These are phyloP conservation scores for Camellia granthamiana DNA, from an alignment of 148 eudicot genomes.

Conservation along the genomic window DNA sequence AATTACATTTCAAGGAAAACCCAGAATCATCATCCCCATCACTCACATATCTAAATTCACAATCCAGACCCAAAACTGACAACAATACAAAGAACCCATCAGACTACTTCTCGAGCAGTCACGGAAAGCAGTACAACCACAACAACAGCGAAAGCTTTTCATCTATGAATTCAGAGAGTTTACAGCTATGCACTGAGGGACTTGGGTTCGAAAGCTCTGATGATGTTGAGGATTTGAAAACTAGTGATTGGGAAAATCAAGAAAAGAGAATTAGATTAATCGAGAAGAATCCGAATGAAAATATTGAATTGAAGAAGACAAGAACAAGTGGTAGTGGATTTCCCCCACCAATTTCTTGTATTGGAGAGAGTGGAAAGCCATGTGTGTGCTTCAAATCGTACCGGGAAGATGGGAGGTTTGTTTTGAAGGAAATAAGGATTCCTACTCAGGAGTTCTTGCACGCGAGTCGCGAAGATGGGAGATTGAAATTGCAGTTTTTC, in stretches of 20 bases:
- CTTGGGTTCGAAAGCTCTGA: slow-evolving; percentile 84
- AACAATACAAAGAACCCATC: not conserved
- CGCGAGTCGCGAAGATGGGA: slow-evolving; percentile 69
- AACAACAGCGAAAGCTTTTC: slow-evolving; percentile 52
- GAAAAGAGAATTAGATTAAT: slow-evolving; percentile 14
- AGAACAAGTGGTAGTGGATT: slow-evolving; percentile 33
- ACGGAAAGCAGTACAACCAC: slow-evolving; percentile 19
- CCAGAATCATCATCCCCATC: slow-evolving; percentile 12
- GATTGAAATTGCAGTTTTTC: slow-evolving; percentile 55
- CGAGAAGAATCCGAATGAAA: slow-evolving; percentile 11
- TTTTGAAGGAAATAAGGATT: slow-evolving; percentile 58
- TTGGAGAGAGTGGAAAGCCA: slow-evolving; percentile 69
- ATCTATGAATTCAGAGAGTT: slow-evolving; percentile 55
- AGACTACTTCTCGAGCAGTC: slow-evolving; percentile 9
- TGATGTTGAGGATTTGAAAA: slow-evolving; percentile 51
- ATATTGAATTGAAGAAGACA: slow-evolving; percentile 32
- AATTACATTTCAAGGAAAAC: slow-evolving; percentile 51
- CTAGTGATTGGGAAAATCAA: not conserved
- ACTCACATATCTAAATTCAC: not conserved
- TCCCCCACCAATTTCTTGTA: slow-evolving; percentile 86
- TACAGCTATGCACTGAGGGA: slow-evolving; percentile 82
- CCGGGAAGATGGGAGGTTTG: slow-evolving; percentile 67
- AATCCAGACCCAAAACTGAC: not conserved
- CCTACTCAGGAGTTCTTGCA: slow-evolving; percentile 65
- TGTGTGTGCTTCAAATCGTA: slow-evolving; percentile 62